These are phyloP conservation scores for Kodamaea leandrae DNA, from an alignment of 805 yeast species.

Conservation along the genomic window DNA sequence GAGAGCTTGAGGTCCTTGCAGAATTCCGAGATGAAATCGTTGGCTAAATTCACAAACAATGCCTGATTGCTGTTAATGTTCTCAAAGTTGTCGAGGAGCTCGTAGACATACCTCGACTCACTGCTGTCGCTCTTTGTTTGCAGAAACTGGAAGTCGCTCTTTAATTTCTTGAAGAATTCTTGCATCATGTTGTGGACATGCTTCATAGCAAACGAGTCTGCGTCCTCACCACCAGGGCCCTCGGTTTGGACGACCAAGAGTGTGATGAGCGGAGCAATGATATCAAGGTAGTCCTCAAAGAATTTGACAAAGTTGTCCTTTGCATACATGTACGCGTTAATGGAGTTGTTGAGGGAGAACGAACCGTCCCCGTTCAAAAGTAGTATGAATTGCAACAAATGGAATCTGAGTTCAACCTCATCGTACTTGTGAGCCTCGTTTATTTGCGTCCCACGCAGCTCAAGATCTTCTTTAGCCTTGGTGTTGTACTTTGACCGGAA, in stretches of 20 bases:
- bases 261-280: conserved; percentile 36
- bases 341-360: conserved; percentile 23
- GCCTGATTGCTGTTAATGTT: conserved; percentile 26
- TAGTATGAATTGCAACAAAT: conserved; percentile 36
- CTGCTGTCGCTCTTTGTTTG: conserved; percentile 16
- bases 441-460: too few species aligned
- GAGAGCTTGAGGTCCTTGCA: conserved; percentile 37
- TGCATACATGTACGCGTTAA: conserved; percentile 37
- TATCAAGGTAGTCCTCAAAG: conserved; percentile 30
- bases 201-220: conserved; percentile 18
- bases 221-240: conserved; percentile 3
- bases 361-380: conserved; percentile 23
- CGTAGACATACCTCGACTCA: conserved; percentile 30
- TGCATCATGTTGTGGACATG: conserved; percentile 18
- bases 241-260: conserved; percentile 6
- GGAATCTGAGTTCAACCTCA: conserved; percentile 40
- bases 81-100: conserved; percentile 30
- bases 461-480: not conserved
- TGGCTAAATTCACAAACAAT: conserved; percentile 35
- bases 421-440: conserved; percentile 9
- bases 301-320: conserved; percentile 35
- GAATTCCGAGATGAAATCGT: conserved; percentile 39
- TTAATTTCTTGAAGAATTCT: conserved; percentile 25
- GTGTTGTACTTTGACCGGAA: conserved; percentile 19
- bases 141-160: conserved; percentile 20